Base-by-base conservation (phyloP, 148 eudicot species). In the Drosera capensis region DNA sequence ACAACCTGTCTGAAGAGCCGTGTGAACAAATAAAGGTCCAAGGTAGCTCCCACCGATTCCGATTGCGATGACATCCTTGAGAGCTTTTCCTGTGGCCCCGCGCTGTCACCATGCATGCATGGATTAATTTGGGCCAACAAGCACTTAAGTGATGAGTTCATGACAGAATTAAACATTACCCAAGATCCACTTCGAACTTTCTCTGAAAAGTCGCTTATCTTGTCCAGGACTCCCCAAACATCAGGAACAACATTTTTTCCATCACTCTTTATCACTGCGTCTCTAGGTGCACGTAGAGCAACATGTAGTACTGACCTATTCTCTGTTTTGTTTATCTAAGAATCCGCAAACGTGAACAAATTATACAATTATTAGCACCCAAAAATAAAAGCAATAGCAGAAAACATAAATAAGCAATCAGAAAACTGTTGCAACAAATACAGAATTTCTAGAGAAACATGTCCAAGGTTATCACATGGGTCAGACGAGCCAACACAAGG, bases 31-130 rank as follows among this genome's bases (percentile, higher is more conserved):
- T 47, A 85, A 69, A 36, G 99, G 99, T 46, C 99, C 99, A 63
- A 90, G 65, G 68, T 80, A 90, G 66, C 99, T 90, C 45, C 99
- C 99, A 23, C 99, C 99, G 55, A 90, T 90, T 28, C 99, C 99
- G 36, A 90, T 44, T 1, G 99, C 84, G 39, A 90, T 49, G 29
- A 90, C 95, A 68, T 90, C 64, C 52, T 52, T 74, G 75, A 90
- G 50, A 14, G 75, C 40, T 62, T 81, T 85, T 57, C 99, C 99
- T 37, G 99, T 90, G 52, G 55, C 95, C 66, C 95, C 99, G 57
- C 84, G 77, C 99, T 90, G 60, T 46, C 47, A 60, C 48, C 22
- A 23, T 1, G 30, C 36, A 25, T 31, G 29, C 14, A 38, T 45
- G 9, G 29, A 35, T 20, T 13, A 38, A 28, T 30, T 20, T 49